Evolutionary conservation across 164 flowering plant genomes (phyloP).

Genomic region (Tetrastigma voinierianum): DNA sequence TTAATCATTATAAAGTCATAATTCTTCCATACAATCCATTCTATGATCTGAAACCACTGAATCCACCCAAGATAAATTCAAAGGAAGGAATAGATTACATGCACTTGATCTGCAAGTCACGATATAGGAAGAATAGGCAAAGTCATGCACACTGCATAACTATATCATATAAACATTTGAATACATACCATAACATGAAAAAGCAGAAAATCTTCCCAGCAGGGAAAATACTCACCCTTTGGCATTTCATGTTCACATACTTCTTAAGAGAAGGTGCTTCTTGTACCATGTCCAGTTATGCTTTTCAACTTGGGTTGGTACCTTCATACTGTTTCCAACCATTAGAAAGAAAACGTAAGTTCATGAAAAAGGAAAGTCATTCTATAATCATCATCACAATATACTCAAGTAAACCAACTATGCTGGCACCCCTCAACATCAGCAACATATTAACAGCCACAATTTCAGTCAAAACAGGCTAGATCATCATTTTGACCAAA

Average conservation of each 20-base stretch:
- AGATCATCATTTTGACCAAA: neutral
- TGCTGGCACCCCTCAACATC: neutral
- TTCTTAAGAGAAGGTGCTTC: slow-evolving; percentile 14
- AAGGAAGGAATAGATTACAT: neutral
- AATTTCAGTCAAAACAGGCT: neutral
- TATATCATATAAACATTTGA: neutral
- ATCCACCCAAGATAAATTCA: neutral
- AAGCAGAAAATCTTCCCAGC: neutral
- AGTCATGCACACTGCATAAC: neutral
- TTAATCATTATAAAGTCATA: neutral
- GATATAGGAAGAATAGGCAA: neutral
- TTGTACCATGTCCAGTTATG: slow-evolving; percentile 16
- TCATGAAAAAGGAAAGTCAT: neutral
- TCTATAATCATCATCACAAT: neutral
- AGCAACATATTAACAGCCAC: neutral
- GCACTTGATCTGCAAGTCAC: neutral
- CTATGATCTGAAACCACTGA: neutral
- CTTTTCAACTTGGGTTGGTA: neutral
- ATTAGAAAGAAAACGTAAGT: neutral
- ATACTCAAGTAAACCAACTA: neutral
- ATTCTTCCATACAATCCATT: neutral
- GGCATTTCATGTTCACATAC: slow-evolving; percentile 12
- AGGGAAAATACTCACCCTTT: slow-evolving; percentile 17
- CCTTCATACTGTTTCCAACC: neutral
- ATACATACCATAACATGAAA: neutral